Percentiles rank a stretch among this genome's conserved stretches.
Evolutionary conservation across 2,329 filamentous ascomycete genomes (phyloP).

Genomic region (Colletotrichum musae): DNA sequence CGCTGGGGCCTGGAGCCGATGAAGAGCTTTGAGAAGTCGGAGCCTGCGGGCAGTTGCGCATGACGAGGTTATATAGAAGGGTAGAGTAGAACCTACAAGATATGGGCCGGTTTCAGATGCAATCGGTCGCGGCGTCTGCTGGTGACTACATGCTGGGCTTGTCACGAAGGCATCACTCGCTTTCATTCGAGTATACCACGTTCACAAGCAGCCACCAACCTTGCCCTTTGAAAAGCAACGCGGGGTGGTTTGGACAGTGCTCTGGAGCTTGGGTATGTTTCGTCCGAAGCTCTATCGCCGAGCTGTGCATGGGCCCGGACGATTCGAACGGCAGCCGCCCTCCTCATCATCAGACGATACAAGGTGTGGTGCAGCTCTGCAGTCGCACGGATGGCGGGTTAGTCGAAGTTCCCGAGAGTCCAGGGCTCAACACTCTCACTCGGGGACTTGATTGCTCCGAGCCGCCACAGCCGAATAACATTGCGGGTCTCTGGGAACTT

Average conservation of each 20-base stretch:
- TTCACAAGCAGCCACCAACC: no score
- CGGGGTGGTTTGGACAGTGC: background rate
- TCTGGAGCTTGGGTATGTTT: background rate
- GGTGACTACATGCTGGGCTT: background rate
- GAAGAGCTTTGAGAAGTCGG: slow-evolving; percentile 64
- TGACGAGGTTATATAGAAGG: background rate
- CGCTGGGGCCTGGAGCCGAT: slow-evolving; percentile 88
- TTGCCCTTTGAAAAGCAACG: background rate
- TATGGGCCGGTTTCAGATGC: no score
- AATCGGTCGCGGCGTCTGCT: background rate
- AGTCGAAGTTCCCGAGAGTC: background rate
- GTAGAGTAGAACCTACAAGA: background rate
- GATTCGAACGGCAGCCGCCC: background rate
- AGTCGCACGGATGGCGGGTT: background rate
- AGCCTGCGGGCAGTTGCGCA: slow-evolving; percentile 9
- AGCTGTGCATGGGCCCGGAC: background rate
- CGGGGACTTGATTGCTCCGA: background rate
- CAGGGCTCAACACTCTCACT: background rate
- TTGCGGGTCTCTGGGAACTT: background rate
- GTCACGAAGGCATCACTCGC: no score
- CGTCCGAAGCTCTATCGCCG: background rate
- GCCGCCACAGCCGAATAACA: no score
- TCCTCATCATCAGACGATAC: background rate
- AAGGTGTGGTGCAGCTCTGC: background rate
- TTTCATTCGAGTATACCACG: no score